Conservation (phyloP, 345 rosid genomes). For the Aegle marmelos region DNA sequence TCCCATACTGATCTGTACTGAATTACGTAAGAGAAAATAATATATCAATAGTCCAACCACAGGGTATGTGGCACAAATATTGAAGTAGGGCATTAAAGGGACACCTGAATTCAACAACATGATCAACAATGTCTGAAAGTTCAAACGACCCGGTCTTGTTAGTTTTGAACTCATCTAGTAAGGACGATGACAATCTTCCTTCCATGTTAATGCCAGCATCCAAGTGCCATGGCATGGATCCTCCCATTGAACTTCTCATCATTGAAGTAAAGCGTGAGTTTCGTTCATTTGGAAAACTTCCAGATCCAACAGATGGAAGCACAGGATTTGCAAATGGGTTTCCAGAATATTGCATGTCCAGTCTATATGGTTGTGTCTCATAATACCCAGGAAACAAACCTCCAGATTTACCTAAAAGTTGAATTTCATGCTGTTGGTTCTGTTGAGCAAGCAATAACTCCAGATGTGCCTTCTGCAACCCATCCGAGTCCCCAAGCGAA, state of each 20-base stretch:
- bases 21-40: constrained; percentile 22
- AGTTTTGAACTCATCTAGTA: constrained; percentile 84
- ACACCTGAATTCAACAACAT: constrained; percentile 92
- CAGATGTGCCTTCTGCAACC: constrained; percentile 52
- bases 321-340: constrained; percentile 44
- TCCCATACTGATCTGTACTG: constrained; percentile 95
- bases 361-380: constrained; percentile 54
- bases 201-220: constrained; percentile 52
- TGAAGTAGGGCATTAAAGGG: constrained; percentile 5
- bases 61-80: constrained; percentile 10
- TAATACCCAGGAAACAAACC: constrained; percentile 44
- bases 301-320: constrained; percentile 51
- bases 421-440: constrained; percentile 57
- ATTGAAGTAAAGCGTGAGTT: constrained; percentile 48
- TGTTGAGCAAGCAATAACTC: constrained; percentile 66
- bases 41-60: constrained; percentile 7
- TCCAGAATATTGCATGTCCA: constrained; percentile 43
- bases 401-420: constrained; percentile 43
- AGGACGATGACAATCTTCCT: constrained; percentile 48
- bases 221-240: constrained; percentile 49
- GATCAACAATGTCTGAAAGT: constrained; percentile 65
- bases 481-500: constrained; percentile 43
- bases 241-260: constrained; percentile 56
- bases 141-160: constrained; percentile 73
- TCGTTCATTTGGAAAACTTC: constrained; percentile 53